A percentile compares a stretch with the other conserved stretches of the same genome.
phyloP scores from a whole-genome alignment of 148 eudicot genomes.

The Agrostemma githago region DNA sequence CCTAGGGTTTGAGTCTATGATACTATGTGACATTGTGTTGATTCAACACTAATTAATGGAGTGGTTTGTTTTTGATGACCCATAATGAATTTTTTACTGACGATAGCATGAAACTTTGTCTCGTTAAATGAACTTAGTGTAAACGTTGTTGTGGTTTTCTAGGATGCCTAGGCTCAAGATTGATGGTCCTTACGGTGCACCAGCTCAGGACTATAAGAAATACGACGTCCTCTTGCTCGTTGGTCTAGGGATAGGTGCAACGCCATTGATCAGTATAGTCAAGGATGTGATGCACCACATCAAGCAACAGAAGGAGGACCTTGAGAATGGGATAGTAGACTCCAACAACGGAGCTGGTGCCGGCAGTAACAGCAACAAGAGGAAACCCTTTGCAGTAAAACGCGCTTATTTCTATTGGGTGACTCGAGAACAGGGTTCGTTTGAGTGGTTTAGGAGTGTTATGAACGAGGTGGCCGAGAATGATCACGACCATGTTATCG shows the following conservation, averaged over 20 bases:
- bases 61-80: no score
- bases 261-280: slow-evolving; percentile 46
- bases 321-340: slow-evolving; percentile 12
- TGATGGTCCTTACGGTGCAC: slow-evolving; percentile 87
- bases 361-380: slow-evolving; percentile 14
- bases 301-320: slow-evolving; percentile 28
- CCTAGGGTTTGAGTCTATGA: background rate
- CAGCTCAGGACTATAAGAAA: slow-evolving; percentile 68
- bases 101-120: background rate
- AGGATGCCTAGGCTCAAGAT: slow-evolving; percentile 27
- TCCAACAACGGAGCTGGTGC: background rate
- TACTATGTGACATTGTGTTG: background rate
- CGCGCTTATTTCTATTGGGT: slow-evolving; percentile 50
- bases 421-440: slow-evolving; percentile 41
- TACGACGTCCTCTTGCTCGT: slow-evolving; percentile 64
- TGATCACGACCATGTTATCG: slow-evolving; percentile 37
- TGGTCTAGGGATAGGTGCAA: slow-evolving; percentile 85
- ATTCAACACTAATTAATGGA: no score
- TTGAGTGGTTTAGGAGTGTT: slow-evolving; percentile 46
- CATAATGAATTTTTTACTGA: background rate
- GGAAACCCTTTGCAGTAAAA: slow-evolving; percentile 30
- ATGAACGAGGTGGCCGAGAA: slow-evolving; percentile 50
- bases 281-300: slow-evolving; percentile 48
- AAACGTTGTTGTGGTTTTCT: slow-evolving; percentile 3
- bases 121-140: background rate